These are phyloP conservation scores for Corylus heterophylla DNA, from an alignment of 306 rosid genomes.

Conservation along the genomic window DNA sequence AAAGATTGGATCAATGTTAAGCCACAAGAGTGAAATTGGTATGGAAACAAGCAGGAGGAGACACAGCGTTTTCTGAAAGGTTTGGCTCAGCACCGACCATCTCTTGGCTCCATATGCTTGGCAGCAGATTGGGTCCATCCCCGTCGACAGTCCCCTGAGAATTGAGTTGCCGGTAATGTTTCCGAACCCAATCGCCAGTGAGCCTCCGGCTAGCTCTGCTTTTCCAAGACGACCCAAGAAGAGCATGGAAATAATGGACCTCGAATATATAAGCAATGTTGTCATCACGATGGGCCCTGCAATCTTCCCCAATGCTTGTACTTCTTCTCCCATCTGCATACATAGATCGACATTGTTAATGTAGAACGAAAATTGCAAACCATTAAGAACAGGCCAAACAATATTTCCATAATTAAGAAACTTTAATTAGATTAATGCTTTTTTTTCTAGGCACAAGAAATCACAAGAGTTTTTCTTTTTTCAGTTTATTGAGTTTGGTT, in stretches of 20 bases:
- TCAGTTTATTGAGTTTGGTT: background rate
- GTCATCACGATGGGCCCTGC: slow-evolving; percentile 71
- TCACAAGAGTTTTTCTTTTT: too few species aligned
- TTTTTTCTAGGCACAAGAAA: background rate
- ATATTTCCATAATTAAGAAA: too few species aligned
- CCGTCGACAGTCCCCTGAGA: slow-evolving; percentile 68
- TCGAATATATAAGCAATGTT: slow-evolving; percentile 58
- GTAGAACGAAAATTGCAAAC: background rate
- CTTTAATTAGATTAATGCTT: too few species aligned
- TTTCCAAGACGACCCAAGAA: slow-evolving; percentile 82
- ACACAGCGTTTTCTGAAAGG: slow-evolving; percentile 60
- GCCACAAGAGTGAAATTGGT: slow-evolving; percentile 74
- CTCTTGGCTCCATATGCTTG: slow-evolving; percentile 89
- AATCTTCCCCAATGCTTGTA: slow-evolving; percentile 50
- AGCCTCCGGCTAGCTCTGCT: slow-evolving; percentile 83
- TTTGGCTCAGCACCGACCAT: slow-evolving; percentile 66
- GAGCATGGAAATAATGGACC: slow-evolving; percentile 72
- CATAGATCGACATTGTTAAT: slow-evolving; percentile 27
- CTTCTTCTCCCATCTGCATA: slow-evolving; percentile 70
- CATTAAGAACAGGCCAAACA: background rate
- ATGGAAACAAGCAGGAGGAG: slow-evolving; percentile 73
- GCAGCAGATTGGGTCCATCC: slow-evolving; percentile 94
- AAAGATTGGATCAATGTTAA: slow-evolving; percentile 65
- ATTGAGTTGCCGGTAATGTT: slow-evolving; percentile 78
- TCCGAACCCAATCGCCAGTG: slow-evolving; percentile 78